Evolutionary conservation across 371 early-diverging fungal genomes (phyloP).

Genomic region (Zopfochytrium polystomum): DNA sequence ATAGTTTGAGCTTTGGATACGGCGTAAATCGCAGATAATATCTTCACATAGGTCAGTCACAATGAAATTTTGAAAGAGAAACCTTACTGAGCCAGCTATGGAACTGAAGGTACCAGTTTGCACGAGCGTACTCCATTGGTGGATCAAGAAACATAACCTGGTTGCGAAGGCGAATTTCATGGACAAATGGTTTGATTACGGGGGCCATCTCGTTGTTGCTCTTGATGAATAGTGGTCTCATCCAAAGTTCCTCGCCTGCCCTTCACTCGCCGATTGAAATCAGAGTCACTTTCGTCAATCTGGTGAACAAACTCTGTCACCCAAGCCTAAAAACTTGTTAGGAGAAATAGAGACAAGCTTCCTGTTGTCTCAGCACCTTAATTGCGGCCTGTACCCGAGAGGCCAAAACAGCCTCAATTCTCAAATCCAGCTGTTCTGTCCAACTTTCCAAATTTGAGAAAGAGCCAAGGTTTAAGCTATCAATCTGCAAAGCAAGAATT

Average conservation of each 20-base stretch:
- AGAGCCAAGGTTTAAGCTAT: constrained; percentile 87
- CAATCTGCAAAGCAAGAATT: constrained; percentile 49
- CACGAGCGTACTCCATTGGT: constrained; percentile 90
- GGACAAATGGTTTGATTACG: constrained; percentile 25
- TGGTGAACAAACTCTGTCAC: constrained; percentile 24
- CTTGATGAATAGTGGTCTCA: no score
- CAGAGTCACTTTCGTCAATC: constrained; percentile 9
- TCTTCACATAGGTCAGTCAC: constrained; percentile 16
- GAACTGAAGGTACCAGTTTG: constrained; percentile 82
- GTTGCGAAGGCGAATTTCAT: constrained; percentile 70
- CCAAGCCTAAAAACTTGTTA: constrained; percentile 22
- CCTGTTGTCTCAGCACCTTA: constrained; percentile 59
- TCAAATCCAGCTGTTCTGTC: constrained; percentile 78
- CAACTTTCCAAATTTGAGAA: constrained; percentile 90
- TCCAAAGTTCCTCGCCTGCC: constrained; percentile 24
- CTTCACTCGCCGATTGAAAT: constrained; percentile 18
- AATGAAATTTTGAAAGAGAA: background rate
- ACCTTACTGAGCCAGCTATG: constrained; percentile 78
- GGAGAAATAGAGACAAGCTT: background rate
- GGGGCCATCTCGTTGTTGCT: constrained; percentile 19
- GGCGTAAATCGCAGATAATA: constrained; percentile 40
- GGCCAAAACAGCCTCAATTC: constrained; percentile 77
- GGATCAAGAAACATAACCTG: constrained; percentile 95
- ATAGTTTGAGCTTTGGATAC: constrained; percentile 86
- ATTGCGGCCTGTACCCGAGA: constrained; percentile 77